phyloP scores from a whole-genome alignment of 352 stramenopile species.

The Globisporangium nagaii region DNA sequence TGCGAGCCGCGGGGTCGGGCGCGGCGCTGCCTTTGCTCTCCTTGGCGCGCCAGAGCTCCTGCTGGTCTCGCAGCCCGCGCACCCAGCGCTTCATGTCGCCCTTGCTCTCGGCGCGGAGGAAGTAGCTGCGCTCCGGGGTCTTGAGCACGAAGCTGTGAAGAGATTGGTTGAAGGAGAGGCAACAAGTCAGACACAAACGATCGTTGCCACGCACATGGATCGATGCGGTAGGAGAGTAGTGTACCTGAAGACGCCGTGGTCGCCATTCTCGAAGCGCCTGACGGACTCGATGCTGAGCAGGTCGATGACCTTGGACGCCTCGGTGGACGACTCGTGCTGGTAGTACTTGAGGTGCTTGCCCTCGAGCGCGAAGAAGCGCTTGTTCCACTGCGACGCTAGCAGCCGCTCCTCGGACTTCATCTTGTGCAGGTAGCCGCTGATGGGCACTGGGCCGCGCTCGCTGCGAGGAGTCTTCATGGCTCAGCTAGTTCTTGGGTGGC shows the following conservation, averaged over 20 bases:
- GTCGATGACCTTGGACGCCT: conserved; percentile 69
- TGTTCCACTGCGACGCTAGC: conserved; percentile 76
- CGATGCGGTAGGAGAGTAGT: not conserved
- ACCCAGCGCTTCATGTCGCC: conserved; percentile 88
- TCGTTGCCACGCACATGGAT: too few species aligned
- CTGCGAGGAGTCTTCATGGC: conserved; percentile 43
- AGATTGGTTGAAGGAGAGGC: too few species aligned
- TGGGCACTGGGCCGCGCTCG: conserved; percentile 57
- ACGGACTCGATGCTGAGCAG: conserved; percentile 73
- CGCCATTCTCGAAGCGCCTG: conserved; percentile 74
- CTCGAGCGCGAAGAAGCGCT: conserved; percentile 76
- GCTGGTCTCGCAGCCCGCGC: conserved; percentile 71
- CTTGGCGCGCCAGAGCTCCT: conserved; percentile 75
- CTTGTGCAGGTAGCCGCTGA: conserved; percentile 82
- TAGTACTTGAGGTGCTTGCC: conserved; percentile 80
- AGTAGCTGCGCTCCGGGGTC: conserved; percentile 68
- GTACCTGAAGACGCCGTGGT: conserved; percentile 65
- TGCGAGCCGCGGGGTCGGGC: conserved; percentile 29
- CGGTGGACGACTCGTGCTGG: conserved; percentile 42
- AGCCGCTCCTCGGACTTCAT: conserved; percentile 72
- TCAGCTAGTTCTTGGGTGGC: not conserved
- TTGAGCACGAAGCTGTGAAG: conserved; percentile 76
- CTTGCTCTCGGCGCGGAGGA: conserved; percentile 74
- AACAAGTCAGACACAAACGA: too few species aligned
- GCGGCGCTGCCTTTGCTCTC: conserved; percentile 20